Conservation (phyloP, 2,329 filamentous ascomycete species). For the Periconia digitata region DNA sequence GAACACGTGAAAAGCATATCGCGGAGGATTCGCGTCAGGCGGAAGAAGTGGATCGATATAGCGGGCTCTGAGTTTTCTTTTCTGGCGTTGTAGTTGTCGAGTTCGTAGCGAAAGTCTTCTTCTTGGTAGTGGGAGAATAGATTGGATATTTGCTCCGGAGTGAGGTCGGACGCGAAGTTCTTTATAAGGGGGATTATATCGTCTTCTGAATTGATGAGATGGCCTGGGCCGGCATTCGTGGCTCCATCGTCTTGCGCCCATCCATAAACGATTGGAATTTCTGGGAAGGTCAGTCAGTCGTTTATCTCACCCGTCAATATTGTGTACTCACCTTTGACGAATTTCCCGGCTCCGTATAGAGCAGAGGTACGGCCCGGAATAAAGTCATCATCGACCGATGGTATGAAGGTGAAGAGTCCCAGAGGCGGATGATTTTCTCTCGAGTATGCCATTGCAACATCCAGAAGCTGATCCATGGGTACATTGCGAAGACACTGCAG, state of each 20-base stretch:
- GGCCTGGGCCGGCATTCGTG: constrained; percentile 5
- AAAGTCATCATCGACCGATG: constrained; percentile 9
- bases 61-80: constrained; percentile 6
- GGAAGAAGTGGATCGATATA: constrained; percentile 13
- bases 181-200: constrained; percentile 8
- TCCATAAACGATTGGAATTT: constrained; percentile 13
- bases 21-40: constrained; percentile 11
- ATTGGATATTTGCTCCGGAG: not conserved
- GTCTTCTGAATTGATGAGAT: constrained; percentile 7
- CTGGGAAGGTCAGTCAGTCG: not conserved
- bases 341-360: constrained; percentile 4
- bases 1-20: constrained; percentile 18
- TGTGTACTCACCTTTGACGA: constrained; percentile 11
- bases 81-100: constrained; percentile 8
- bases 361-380: constrained; percentile 5
- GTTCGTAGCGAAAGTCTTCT: constrained; percentile 9
- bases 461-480: constrained; percentile 8
- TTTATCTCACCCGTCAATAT: not conserved
- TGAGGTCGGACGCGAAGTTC: constrained; percentile 6
- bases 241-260: constrained; percentile 15
- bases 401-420: constrained; percentile 15
- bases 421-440: constrained; percentile 9
- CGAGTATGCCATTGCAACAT: constrained; percentile 8
- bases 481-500: constrained; percentile 10
- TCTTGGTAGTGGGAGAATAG: constrained; percentile 5